Conservation (phyloP, 2,329 filamentous ascomycete species). For the Blumeria graminis region DNA sequence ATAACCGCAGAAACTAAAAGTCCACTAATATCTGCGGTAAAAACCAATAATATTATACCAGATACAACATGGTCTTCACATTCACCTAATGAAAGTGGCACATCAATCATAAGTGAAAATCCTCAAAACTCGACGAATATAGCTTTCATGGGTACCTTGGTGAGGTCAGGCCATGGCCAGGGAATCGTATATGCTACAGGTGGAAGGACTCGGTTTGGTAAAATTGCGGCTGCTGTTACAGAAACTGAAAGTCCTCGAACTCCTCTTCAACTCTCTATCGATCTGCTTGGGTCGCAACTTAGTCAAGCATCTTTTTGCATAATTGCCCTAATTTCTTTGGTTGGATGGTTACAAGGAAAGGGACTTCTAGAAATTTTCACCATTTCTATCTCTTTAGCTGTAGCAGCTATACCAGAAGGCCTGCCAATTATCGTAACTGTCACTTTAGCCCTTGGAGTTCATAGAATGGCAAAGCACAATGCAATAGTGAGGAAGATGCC, state of each 20-base stretch:
- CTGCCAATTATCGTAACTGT: constrained; percentile 96
- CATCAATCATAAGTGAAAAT: constrained; percentile 35
- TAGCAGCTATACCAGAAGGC: constrained; percentile 88
- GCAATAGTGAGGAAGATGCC: constrained; percentile 90
- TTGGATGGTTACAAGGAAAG: constrained; percentile 79
- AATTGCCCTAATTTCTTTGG: constrained; percentile 75
- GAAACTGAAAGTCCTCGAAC: constrained; percentile 90
- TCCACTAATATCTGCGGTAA: constrained; percentile 12
- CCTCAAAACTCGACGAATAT: constrained; percentile 64
- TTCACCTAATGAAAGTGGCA: constrained; percentile 31
- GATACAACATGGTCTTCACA: constrained; percentile 24
- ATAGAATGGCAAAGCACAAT: constrained; percentile 86
- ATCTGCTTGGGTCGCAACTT: constrained; percentile 82
- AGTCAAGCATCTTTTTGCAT: constrained; percentile 93
- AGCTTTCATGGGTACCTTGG: constrained; percentile 92
- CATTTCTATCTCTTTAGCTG: constrained; percentile 86
- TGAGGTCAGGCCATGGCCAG: constrained; percentile 84
- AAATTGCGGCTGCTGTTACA: constrained; percentile 80
- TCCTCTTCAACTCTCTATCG: constrained; percentile 87
- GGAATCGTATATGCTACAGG: constrained; percentile 96
- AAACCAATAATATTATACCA: constrained; percentile 9
- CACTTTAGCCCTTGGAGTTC: constrained; percentile 76
- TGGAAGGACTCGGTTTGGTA: constrained; percentile 80
- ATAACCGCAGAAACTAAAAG: constrained; percentile 42
- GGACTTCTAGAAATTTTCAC: constrained; percentile 85